Evolutionary conservation across 148 eudicot species (phyloP).

Genomic region (Cornus suecica): DNA sequence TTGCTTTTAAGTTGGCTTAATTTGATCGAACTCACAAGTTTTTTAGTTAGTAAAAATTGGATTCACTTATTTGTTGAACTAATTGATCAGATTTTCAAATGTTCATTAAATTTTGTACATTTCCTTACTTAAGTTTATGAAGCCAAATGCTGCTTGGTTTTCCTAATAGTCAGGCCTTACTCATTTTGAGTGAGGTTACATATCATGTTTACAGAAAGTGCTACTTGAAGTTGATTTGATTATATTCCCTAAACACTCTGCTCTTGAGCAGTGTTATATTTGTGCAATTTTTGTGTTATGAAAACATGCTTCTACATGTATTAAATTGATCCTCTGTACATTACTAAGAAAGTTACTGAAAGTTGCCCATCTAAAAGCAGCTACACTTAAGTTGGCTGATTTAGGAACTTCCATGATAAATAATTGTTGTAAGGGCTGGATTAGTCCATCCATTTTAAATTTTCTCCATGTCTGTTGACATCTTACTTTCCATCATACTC

Average conservation of each 20-base stretch:
- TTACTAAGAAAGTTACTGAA: background rate
- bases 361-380: background rate
- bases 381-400: background rate
- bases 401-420: background rate
- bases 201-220: background rate
- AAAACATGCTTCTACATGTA: background rate
- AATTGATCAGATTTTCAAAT: too few species aligned
- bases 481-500: conserved; percentile 17
- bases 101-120: too few species aligned
- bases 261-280: background rate
- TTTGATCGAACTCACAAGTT: too few species aligned
- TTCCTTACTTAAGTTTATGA: too few species aligned
- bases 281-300: background rate
- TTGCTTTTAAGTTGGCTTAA: too few species aligned
- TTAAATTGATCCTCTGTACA: conserved; percentile 10
- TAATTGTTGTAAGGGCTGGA: background rate
- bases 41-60: too few species aligned
- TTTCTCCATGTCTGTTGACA: conserved; percentile 19
- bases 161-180: background rate
- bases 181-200: background rate
- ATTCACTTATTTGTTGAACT: too few species aligned
- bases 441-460: background rate
- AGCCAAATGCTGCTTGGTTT: too few species aligned
- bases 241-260: background rate
- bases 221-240: background rate